Base-by-base conservation (phyloP, 2,329 filamentous ascomycete genomes). In the Paecilomyces dactylethromorphus region DNA sequence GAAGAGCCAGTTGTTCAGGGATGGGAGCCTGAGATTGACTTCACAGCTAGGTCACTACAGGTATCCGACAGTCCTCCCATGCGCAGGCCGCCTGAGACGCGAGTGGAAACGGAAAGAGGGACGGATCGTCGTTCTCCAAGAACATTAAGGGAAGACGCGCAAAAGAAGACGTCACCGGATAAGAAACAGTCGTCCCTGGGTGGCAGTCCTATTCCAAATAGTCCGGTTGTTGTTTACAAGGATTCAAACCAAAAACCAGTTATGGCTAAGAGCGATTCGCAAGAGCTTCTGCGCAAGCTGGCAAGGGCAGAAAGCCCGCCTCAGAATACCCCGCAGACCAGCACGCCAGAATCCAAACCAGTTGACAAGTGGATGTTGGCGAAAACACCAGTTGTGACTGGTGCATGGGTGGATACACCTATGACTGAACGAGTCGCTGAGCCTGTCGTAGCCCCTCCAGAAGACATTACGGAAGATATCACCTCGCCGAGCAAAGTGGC, bases 371-470 rank as follows among this genome's bases (percentile, higher is more conserved):
- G 64, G 26, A 68, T 75, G 21, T 74, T 75, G 35, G 71, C 74
- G 33, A 76, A 78, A 61, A 80, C 78, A 1, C 78, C 78, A 2
- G 69, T 74, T 39, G 76, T 79, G 10, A 73, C 72, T 18, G 78
- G 78, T 12, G 77, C 76, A 2, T 80, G 76, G 76, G 74, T 78
- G 33, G 77, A 80, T 62, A 80, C 78, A 0, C 77, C 78, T 3
- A 65, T 78, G 63, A 75, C 76, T 12, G 75, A 77, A 56, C 69
- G 70, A 32, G 62, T 67, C 29, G 53, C 65, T 6, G 60, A 68
- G 18, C 58, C 65, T 22, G 54, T 52, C 39, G 5, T 52, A 53
- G 49, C 50, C 29, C 56, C 52, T 26, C 22, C 58, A 10, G 39
- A 60, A 31, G 62, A 72, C 53, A 57, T 65, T 13, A 64, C 68